Evolutionary conservation across 2,329 filamentous ascomycete genomes (phyloP).

Genomic region (Fusarium napiforme): DNA sequence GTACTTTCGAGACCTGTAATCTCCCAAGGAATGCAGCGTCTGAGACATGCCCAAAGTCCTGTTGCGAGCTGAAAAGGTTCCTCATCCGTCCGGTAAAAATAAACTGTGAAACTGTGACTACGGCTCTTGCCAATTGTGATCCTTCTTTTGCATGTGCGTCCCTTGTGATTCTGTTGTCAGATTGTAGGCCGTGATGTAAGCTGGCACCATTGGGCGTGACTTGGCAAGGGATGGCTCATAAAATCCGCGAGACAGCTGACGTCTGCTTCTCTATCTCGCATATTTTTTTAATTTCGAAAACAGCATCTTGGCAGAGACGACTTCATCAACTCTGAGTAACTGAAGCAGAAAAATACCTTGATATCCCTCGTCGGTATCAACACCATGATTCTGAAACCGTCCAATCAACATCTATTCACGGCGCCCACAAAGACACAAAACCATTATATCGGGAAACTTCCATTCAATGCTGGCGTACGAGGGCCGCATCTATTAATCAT

Average conservation of each 20-base stretch:
- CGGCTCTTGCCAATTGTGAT: background rate
- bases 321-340: background rate
- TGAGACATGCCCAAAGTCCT: conserved; percentile 14
- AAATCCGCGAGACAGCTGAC: conserved; percentile 5
- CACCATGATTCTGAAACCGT: background rate
- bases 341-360: background rate
- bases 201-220: background rate
- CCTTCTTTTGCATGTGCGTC: background rate
- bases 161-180: background rate
- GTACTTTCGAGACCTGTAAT: conserved; percentile 13
- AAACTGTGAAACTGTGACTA: background rate
- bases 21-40: conserved; percentile 29
- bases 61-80: background rate
- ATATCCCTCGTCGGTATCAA: background rate
- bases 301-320: background rate
- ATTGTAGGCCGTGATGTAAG: background rate
- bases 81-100: background rate
- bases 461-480: conserved; percentile 25
- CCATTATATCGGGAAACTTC: background rate
- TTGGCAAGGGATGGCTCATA: conserved; percentile 15
- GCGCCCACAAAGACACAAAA: background rate
- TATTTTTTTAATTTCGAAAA: background rate
- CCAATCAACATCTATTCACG: background rate
- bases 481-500: conserved; percentile 44
- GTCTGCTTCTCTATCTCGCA: background rate